Evolutionary conservation across 495 filamentous ascomycete species (phyloP).

Genomic region (Lepraria neglecta): DNA sequence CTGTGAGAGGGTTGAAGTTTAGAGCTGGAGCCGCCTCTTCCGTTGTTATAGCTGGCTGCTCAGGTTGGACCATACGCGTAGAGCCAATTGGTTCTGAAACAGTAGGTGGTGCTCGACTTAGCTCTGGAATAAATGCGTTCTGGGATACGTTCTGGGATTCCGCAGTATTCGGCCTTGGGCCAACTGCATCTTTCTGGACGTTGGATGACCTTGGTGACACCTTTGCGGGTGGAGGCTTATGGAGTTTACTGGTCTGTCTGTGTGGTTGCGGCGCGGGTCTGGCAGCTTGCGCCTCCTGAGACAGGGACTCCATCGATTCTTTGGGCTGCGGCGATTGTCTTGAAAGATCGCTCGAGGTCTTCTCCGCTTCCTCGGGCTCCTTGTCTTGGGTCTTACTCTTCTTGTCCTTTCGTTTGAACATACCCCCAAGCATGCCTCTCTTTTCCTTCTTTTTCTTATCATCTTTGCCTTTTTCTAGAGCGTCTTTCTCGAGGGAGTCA

Average conservation of each 20-base stretch:
- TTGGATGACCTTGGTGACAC: slow-evolving; percentile 40
- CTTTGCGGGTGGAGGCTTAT: slow-evolving; percentile 58
- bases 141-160: slow-evolving; percentile 20
- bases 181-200: slow-evolving; percentile 14
- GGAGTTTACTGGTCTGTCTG: slow-evolving; percentile 63
- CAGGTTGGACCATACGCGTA: slow-evolving; percentile 57
- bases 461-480: slow-evolving; percentile 56
- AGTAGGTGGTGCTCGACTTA: slow-evolving; percentile 14
- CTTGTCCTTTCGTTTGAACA: slow-evolving; percentile 95
- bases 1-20: slow-evolving; percentile 14
- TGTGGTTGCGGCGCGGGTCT: slow-evolving; percentile 38
- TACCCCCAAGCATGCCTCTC: slow-evolving; percentile 86
- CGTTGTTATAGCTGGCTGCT: slow-evolving; percentile 36
- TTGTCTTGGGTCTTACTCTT: slow-evolving; percentile 64
- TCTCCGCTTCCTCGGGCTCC: slow-evolving; percentile 57
- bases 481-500: slow-evolving; percentile 48
- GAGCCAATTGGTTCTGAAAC: slow-evolving; percentile 33
- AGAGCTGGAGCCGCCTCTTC: slow-evolving; percentile 31
- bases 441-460: slow-evolving; percentile 88
- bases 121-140: slow-evolving; percentile 11
- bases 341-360: slow-evolving; percentile 51
- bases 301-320: slow-evolving; percentile 44
- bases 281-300: slow-evolving; percentile 32
- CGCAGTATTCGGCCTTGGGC: slow-evolving; percentile 15
- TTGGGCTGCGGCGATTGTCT: slow-evolving; percentile 48